Evolutionary conservation across 352 stramenopile genomes (phyloP).

Genomic region (Phytophthora citrophthora): DNA sequence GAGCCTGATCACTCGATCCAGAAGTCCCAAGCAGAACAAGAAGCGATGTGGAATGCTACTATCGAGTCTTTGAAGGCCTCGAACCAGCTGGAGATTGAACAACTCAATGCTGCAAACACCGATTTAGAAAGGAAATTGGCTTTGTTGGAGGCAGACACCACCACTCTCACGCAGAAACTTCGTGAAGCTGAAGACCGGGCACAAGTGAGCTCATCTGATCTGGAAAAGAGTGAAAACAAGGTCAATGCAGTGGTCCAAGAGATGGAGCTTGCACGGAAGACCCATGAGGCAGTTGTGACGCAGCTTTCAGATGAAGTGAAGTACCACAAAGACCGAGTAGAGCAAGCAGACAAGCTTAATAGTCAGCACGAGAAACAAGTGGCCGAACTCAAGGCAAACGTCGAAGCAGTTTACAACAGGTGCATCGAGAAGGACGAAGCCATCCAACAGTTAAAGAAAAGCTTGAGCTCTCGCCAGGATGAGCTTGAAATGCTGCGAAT

Average conservation of each 20-base stretch:
- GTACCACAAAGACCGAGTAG: slow-evolving; percentile 38
- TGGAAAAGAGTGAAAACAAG: slow-evolving; percentile 25
- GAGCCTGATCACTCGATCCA: slow-evolving; percentile 6
- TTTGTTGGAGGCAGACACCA: slow-evolving; percentile 15
- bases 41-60: slow-evolving; percentile 25
- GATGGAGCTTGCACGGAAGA: slow-evolving; percentile 25
- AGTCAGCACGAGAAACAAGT: slow-evolving; percentile 53
- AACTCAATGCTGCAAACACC: slow-evolving; percentile 12
- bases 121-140: slow-evolving; percentile 21
- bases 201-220: slow-evolving; percentile 9
- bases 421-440: slow-evolving; percentile 67
- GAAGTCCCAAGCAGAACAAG: slow-evolving; percentile 11
- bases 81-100: slow-evolving; percentile 30
- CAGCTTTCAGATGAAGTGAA: slow-evolving; percentile 35
- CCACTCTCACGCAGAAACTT: background rate
- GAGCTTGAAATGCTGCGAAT: slow-evolving; percentile 58
- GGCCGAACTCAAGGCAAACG: slow-evolving; percentile 49
- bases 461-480: slow-evolving; percentile 43
- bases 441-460: slow-evolving; percentile 58
- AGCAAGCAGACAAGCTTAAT: slow-evolving; percentile 42
- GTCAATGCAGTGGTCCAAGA: slow-evolving; percentile 8
- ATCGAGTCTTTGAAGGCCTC: slow-evolving; percentile 11
- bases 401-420: slow-evolving; percentile 54
- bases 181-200: slow-evolving; percentile 25
- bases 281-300: slow-evolving; percentile 15